Evolutionary conservation across 306 rosid species (phyloP).

Genomic region (Dalbergia cultrata): DNA sequence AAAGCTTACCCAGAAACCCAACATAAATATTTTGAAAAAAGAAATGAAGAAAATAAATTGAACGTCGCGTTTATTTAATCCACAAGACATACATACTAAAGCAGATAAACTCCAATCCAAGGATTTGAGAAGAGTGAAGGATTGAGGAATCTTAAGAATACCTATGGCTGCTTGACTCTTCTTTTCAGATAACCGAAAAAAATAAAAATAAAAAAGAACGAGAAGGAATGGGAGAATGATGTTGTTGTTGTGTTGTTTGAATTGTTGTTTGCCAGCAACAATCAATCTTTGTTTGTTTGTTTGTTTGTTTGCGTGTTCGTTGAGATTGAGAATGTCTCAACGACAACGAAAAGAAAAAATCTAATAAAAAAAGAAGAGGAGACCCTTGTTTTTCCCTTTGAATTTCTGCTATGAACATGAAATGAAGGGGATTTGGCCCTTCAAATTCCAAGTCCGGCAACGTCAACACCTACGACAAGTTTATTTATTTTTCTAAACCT

Average conservation of each 20-base stretch:
- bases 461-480: not conserved
- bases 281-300: not conserved
- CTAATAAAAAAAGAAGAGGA: not conserved
- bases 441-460: not conserved
- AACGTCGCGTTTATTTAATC: not conserved
- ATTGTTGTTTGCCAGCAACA: not conserved
- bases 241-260: not conserved
- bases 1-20: not conserved
- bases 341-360: not conserved
- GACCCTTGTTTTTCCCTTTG: not conserved
- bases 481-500: not conserved
- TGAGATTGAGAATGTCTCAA: not conserved
- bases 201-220: not conserved
- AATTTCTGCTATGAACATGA: not conserved
- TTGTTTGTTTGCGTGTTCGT: not conserved
- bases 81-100: not conserved
- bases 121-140: not conserved
- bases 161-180: conserved; percentile 6
- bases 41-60: not conserved
- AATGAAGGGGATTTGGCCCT: not conserved
- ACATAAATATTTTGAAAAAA: not conserved
- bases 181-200: too few species aligned
- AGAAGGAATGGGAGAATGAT: not conserved
- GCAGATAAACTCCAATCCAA: not conserved
- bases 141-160: conserved; percentile 16